Evolutionary conservation across 176 grass and related monocot species (phyloP), one percentile per base, ranked within the genome.

Genomic region (Avena insularis): DNA sequence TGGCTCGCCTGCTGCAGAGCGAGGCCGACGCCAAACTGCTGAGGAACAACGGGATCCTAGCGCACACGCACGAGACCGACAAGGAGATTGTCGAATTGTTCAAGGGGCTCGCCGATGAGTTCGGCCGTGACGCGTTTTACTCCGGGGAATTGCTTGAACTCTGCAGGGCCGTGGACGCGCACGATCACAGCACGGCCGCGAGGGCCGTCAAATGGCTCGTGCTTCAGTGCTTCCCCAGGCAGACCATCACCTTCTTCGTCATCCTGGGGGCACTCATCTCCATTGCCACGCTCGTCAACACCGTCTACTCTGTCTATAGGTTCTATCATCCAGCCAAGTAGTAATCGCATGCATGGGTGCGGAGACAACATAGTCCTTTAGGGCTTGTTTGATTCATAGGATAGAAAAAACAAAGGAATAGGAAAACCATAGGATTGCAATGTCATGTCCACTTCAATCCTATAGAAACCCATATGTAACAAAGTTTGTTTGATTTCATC

Each of bases 41-140:
- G 13, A 17, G 81, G 67, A 45, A 59, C 20, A 40, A 6, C 6
- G 51, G 81, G 6, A 46, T 73, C 31, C 81, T 83, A 6, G 6
- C 14, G 31, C 66, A 83, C 67, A 83, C 81, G 6, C 35, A 72
- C 33, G 8, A 46, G 81, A 73, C 51, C 0, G 81, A 83, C 81
- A 11, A 59, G 51, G 67, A 83, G 51, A 46, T 83, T 12, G 35
- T 83, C 20, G 35, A 45, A 5, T 17, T 83, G 31, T 83, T 83
- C 67, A 72, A 2, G 20, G 31, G 4, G 0, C 33, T 73, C 12
- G 38, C 17, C 0, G 53, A 83, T 9, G 51, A 83, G 33, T 83
- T 35, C 33, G 33, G 57, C 67, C 23, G 1, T 0, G 13, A 46
- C 51, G 45, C 81, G 0, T 29, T 1, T 4, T 23, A 72, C 13